Conservation (phyloP, 495 filamentous ascomycete genomes). For the Cercophora scortea region DNA sequence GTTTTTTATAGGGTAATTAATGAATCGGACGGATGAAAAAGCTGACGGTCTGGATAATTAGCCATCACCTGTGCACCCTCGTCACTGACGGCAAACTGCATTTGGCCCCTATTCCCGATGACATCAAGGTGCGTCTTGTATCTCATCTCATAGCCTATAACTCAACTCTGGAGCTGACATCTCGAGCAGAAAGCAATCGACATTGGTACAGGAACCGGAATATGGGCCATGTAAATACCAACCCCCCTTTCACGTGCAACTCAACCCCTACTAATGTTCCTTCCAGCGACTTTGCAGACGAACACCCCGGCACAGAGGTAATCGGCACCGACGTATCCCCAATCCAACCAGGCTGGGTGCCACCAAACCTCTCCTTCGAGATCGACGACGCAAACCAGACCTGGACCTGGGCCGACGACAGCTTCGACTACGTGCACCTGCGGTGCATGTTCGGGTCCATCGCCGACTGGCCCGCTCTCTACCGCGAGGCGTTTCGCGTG, state of each 20-base stretch:
- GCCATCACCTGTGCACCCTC: conserved; percentile 29
- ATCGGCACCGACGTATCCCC: conserved; percentile 61
- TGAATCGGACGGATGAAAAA: too few relatives aligned
- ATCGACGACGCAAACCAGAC: conserved; percentile 41
- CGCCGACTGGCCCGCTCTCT: conserved; percentile 41
- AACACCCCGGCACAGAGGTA: conserved; percentile 43
- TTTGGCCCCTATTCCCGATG: conserved; percentile 44
- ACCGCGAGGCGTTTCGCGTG: conserved; percentile 22
- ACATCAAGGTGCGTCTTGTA: conserved; percentile 9
- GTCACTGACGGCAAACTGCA: conserved; percentile 47
- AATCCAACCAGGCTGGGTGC: conserved; percentile 44
- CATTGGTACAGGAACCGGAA: conserved; percentile 52
- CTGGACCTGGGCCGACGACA: conserved; percentile 37
- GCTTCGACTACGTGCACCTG: conserved; percentile 56
- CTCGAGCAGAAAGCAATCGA: conserved; percentile 47
- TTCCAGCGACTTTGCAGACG: conserved; percentile 33
- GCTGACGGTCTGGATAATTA: conserved; percentile 2
- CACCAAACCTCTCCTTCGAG: conserved; percentile 43
- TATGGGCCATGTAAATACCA: conserved; percentile 33
- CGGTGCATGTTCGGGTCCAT: conserved; percentile 44
- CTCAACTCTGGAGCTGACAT: background rate
- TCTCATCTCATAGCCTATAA: background rate
- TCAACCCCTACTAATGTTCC: background rate
- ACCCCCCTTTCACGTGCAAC: background rate
- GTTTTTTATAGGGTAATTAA: background rate